Evolutionary conservation across 1,284 basidiomycete species (phyloP).

Genomic region (Heterobasidion annosum): DNA sequence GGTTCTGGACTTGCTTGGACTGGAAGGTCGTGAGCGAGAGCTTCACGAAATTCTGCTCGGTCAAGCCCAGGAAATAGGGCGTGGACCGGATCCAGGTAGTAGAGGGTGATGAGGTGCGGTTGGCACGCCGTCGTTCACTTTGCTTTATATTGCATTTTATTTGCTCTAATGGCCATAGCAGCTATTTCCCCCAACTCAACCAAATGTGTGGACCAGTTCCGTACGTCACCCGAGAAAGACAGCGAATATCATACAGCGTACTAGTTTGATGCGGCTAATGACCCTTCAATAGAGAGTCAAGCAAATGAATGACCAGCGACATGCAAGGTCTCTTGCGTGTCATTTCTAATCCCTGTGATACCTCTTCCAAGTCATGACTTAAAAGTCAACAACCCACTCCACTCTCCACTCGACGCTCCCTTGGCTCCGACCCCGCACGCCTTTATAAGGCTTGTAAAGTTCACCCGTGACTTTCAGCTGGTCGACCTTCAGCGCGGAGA

Average conservation of each 20-base stretch:
- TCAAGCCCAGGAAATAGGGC: not conserved
- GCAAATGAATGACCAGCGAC: no score
- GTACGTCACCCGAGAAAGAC: not conserved
- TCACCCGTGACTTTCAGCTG: slow-evolving; percentile 79
- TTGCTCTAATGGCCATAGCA: not conserved
- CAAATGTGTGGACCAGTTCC: not conserved
- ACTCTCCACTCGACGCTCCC: slow-evolving; percentile 13
- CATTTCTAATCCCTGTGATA: no score
- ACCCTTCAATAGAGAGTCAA: no score
- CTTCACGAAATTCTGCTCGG: slow-evolving; percentile 1
- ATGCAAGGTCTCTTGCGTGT: no score
- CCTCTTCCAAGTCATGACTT: not conserved
- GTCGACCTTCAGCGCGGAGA: slow-evolving; percentile 78
- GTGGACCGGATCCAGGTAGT: no score
- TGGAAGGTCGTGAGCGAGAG: slow-evolving; percentile 59
- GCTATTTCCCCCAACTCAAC: not conserved
- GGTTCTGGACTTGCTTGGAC: slow-evolving; percentile 86
- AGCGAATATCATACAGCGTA: no score
- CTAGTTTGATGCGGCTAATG: no score
- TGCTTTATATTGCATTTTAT: not conserved
- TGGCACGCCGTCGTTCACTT: not conserved
- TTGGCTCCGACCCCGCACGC: slow-evolving; percentile 43
- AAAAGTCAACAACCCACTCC: slow-evolving; percentile 6
- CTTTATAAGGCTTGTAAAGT: slow-evolving; percentile 67
- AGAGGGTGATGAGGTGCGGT: not conserved